These are phyloP conservation scores for Monosporascus sp. DNA, from an alignment of 2,329 filamentous ascomycete genomes.

Conservation along the genomic window DNA sequence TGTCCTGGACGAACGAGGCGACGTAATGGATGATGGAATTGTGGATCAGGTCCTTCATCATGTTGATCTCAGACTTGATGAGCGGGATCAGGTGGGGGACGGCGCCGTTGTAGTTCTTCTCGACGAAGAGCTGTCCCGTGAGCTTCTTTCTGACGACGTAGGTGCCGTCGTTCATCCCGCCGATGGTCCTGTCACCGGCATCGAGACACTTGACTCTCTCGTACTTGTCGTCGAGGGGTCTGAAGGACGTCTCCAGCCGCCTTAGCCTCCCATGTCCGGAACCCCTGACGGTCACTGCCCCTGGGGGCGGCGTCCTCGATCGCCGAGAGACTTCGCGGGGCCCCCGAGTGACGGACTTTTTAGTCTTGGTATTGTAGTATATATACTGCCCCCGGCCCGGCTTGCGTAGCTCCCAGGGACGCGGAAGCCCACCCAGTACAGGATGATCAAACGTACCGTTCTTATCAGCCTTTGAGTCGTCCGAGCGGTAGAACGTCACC, in stretches of 20 bases:
- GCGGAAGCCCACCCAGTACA: not conserved
- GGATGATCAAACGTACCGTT: not conserved
- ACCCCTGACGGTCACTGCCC: not conserved
- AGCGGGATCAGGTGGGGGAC: not conserved
- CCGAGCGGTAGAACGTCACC: not conserved
- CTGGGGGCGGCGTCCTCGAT: not conserved
- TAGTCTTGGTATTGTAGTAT: not conserved
- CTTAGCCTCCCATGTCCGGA: not conserved
- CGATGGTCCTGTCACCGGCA: constrained; percentile 1
- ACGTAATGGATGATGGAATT: constrained; percentile 6
- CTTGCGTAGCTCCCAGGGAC: not conserved
- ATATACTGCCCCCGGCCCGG: not conserved
- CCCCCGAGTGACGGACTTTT: not conserved
- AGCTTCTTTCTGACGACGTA: constrained; percentile 2
- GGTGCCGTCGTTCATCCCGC: constrained; percentile 8
- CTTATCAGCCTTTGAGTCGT: not conserved
- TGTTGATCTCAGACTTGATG: constrained; percentile 3
- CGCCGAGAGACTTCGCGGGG: not conserved
- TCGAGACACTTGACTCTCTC: constrained; percentile 3
- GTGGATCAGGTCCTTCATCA: constrained; percentile 1
- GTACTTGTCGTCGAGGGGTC: constrained; percentile 3
- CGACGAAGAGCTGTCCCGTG: constrained; percentile 3
- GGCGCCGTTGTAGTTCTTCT: constrained; percentile 6
- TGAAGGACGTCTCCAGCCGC: not conserved
- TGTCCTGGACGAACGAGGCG: constrained; percentile 1